Conservation (phyloP, 169 alveolate genomes). For the Plasmodium relictum region DNA sequence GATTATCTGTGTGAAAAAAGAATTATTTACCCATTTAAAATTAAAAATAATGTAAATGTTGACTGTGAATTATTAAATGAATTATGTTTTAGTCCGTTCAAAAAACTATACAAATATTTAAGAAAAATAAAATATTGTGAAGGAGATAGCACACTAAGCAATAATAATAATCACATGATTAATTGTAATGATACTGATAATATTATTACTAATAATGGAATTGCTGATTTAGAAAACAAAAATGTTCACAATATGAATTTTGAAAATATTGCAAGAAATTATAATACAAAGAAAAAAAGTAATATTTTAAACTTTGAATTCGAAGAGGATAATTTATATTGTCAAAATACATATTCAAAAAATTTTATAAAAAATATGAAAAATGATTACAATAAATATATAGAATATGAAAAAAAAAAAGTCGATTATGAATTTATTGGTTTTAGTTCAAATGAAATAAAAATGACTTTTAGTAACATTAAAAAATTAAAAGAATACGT, state of each 20-base stretch:
- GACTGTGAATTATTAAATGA: constrained; percentile 42
- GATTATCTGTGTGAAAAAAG: constrained; percentile 75
- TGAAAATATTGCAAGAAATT: not conserved
- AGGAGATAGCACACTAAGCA: not conserved
- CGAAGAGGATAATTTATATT: constrained; percentile 37
- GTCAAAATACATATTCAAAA: constrained; percentile 67
- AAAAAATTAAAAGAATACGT: constrained; percentile 75
- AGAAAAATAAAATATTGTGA: constrained; percentile 21
- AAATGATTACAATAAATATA: constrained; percentile 35
- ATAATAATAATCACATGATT: not conserved
- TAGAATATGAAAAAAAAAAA: constrained; percentile 68
- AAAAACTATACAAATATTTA: constrained; percentile 60
- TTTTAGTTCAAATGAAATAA: constrained; percentile 66
- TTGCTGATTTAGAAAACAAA: not conserved
- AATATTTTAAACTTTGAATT: constrained; percentile 44
- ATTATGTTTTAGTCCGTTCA: constrained; percentile 75
- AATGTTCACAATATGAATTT: not conserved
- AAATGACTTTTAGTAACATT: constrained; percentile 56
- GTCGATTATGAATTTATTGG: constrained; percentile 72
- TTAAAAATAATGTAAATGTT: constrained; percentile 32
- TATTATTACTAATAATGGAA: not conserved
- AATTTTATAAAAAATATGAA: constrained; percentile 63
- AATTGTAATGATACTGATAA: not conserved
- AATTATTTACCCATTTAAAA: constrained; percentile 33
- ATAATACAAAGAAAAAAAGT: not conserved